Percentiles rank a stretch among this genome's conserved stretches.
phyloP scores from a whole-genome alignment of 495 filamentous ascomycete species.

The Daldinia concentrica region DNA sequence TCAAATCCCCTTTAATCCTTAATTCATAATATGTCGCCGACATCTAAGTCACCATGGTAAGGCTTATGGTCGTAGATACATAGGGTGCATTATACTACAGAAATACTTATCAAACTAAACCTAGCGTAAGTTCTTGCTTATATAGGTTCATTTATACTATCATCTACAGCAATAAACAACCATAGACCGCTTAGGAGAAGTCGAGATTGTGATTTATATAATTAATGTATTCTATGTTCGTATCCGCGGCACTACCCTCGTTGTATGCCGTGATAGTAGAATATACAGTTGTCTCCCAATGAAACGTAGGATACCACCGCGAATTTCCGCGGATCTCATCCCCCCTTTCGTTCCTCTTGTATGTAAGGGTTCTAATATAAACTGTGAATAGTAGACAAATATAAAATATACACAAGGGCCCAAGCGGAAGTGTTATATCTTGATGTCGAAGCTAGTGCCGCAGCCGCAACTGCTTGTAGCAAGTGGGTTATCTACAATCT shows the following conservation, averaged over 20 bases:
- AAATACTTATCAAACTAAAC: too few species aligned
- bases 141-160: background rate
- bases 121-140: background rate
- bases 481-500: slow-evolving; percentile 89
- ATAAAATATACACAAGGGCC: slow-evolving; percentile 1
- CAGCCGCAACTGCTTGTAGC: slow-evolving; percentile 97
- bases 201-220: background rate
- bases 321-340: background rate
- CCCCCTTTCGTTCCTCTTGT: background rate
- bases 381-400: background rate
- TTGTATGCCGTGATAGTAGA: background rate
- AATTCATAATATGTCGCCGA: too few species aligned
- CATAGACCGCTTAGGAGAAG: background rate
- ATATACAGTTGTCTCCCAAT: background rate
- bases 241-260: background rate
- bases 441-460: slow-evolving; percentile 97
- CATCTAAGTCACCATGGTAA: too few species aligned
- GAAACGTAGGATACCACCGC: background rate
- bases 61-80: too few species aligned
- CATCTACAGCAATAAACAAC: background rate
- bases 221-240: background rate
- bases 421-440: slow-evolving; percentile 51
- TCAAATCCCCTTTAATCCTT: background rate
- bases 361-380: background rate
- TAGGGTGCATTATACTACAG: too few species aligned